Evolutionary conservation across 2,329 filamentous ascomycete genomes (phyloP), one percentile per base, ranked within the genome.

Genomic region (Epicoccum nigrum): DNA sequence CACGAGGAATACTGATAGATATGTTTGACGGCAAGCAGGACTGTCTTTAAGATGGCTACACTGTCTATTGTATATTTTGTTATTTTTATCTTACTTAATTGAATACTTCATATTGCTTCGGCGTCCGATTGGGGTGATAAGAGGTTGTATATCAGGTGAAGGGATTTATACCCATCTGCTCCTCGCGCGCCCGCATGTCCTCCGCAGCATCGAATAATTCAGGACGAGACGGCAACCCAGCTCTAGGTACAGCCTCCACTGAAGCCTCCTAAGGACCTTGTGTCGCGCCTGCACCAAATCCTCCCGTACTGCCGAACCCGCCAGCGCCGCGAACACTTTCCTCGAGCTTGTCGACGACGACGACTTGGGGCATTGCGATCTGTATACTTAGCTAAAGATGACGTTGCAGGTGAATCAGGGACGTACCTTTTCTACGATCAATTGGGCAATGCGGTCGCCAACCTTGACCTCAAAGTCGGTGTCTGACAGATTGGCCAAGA

Each of bases 401-500:
- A 16, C 13, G 4, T n/a, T 1, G 2, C 23, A 2, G 28, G 4
- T 30, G 4, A 4, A 9, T 11, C 1, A 3, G 4, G 4, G 15
- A 54, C 76, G 62, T 64, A 85, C 82, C 73, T 91, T 86, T 82
- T 99, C 94, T 49, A 99, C 79, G 60, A 99, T 86, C 62, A 99
- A 82, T 81, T 99, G 94, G 33, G 94, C 95, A 68, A 99, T 80
- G 45, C 94, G 88, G 75, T 99, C 94, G 41, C 93, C 93, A 69
- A 88, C 86, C 68, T 88, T 87, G 60, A 99, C 80, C 35, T 77
- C 80, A 70, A 95, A 97, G 72, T 96, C 92, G 32, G 77, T 76
- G 42, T 96, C 92, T 43, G 83, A 83, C 74, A 96, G 87, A 78
- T 99, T 99, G 76, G 97, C 97, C 44, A 99, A 84, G 61, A 99